Percentiles rank a stretch among this genome's conserved stretches.
Evolutionary conservation across 805 yeast genomes (phyloP).

Genomic region (Wickerhamiella allomyrinae): DNA sequence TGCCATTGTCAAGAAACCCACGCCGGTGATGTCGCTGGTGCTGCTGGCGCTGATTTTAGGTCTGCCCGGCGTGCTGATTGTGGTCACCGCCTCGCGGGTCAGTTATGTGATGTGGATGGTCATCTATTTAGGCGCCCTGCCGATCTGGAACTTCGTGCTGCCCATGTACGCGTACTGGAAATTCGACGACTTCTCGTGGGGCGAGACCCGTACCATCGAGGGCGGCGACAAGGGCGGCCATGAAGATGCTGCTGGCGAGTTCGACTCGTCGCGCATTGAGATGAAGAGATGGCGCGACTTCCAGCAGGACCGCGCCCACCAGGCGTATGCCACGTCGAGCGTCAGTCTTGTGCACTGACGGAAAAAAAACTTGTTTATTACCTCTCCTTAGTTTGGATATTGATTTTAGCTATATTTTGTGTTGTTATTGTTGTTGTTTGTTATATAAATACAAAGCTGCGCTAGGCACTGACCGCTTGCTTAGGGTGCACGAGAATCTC

Average conservation of each 20-base stretch:
- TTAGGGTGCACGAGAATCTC: constrained; percentile 3
- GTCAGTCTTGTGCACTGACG: background rate
- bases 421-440: background rate
- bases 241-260: constrained; percentile 60
- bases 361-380: too few relatives aligned
- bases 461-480: too few relatives aligned
- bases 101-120: constrained; percentile 67
- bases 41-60: constrained; percentile 71
- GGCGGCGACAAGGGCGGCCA: constrained; percentile 54
- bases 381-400: too few relatives aligned
- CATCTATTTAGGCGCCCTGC: constrained; percentile 64
- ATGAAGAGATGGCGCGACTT: constrained; percentile 94
- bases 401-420: background rate
- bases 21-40: constrained; percentile 63
- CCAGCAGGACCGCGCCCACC: constrained; percentile 50
- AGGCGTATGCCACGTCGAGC: background rate
- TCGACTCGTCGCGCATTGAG: constrained; percentile 77
- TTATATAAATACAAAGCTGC: too few relatives aligned
- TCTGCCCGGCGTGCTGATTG: constrained; percentile 67
- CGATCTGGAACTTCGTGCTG: constrained; percentile 85
- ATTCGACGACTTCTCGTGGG: constrained; percentile 94
- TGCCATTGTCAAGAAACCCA: constrained; percentile 58
- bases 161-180: constrained; percentile 88
- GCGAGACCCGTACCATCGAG: constrained; percentile 77
- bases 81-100: constrained; percentile 62